Evolutionary conservation across 2,329 filamentous ascomycete species (phyloP).

Genomic region (Teratosphaeria epicoccoides): DNA sequence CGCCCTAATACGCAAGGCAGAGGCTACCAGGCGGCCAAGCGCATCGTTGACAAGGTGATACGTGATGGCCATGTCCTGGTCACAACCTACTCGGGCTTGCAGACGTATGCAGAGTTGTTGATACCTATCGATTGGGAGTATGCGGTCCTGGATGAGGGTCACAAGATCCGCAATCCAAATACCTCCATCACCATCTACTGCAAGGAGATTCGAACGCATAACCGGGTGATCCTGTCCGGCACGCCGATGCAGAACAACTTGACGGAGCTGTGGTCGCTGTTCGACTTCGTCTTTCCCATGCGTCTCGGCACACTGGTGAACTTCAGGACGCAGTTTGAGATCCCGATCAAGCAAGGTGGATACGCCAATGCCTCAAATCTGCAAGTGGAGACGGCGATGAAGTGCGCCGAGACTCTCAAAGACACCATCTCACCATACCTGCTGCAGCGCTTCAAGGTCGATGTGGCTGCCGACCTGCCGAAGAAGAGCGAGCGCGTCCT

Average conservation of each 20-base stretch:
- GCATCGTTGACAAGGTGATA: constrained; percentile 71
- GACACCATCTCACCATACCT: constrained; percentile 90
- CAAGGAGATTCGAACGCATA: constrained; percentile 83
- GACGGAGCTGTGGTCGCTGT: constrained; percentile 89
- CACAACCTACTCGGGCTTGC: constrained; percentile 91
- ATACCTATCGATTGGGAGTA: constrained; percentile 84
- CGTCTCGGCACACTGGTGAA: constrained; percentile 81
- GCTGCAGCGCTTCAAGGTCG: constrained; percentile 81
- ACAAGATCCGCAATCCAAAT: constrained; percentile 96
- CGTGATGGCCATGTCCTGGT: constrained; percentile 84
- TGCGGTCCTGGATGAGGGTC: constrained; percentile 89
- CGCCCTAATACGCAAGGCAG: constrained; percentile 33
- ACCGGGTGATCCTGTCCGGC: constrained; percentile 85
- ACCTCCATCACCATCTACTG: constrained; percentile 89
- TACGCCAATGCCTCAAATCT: constrained; percentile 93
- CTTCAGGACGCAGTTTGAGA: constrained; percentile 84
- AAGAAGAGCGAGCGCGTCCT: constrained; percentile 94
- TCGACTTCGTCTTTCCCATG: constrained; percentile 97
- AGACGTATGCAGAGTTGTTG: constrained; percentile 76
- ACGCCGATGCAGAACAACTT: constrained; percentile 98
- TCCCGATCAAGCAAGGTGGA: constrained; percentile 84
- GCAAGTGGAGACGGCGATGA: constrained; percentile 87
- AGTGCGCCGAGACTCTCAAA: constrained; percentile 86
- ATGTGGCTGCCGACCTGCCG: constrained; percentile 85
- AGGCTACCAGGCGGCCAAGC: constrained; percentile 59